A percentile compares a stretch with the other conserved stretches of the same genome.
These are phyloP conservation scores for Starmerella bombicola DNA, from an alignment of 805 yeast genomes.

Conservation along the genomic window DNA sequence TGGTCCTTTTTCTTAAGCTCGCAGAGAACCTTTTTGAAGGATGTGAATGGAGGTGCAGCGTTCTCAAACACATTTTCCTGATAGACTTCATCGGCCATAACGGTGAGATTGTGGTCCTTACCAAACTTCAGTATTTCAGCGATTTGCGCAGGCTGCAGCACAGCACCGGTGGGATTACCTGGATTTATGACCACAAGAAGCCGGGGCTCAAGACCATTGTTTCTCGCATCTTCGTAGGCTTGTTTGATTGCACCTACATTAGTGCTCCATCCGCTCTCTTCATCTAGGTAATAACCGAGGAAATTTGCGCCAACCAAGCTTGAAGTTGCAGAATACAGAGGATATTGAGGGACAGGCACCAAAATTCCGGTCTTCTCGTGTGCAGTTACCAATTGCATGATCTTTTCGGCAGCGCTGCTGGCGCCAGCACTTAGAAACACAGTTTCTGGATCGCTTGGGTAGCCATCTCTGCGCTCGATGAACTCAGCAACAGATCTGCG, in stretches of 20 bases:
- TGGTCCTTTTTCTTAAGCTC: constrained; percentile 43
- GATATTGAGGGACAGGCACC: constrained; percentile 97
- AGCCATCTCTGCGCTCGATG: constrained; percentile 69
- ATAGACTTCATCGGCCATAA: constrained; percentile 96
- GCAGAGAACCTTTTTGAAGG: constrained; percentile 69
- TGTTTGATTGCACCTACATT: constrained; percentile 51
- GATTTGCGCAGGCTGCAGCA: constrained; percentile 53
- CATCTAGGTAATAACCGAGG: constrained; percentile 77
- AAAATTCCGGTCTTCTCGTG: constrained; percentile 57
- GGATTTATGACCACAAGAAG: constrained; percentile 91
- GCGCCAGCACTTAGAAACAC: constrained; percentile 90
- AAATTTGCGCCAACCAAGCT: constrained; percentile 73
- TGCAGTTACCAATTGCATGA: constrained; percentile 56
- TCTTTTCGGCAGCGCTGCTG: constrained; percentile 76
- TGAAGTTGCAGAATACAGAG: constrained; percentile 89
- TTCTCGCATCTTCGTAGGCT: constrained; percentile 38
- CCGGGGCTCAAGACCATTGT: constrained; percentile 50
- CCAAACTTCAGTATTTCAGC: constrained; percentile 64
- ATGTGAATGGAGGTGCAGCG: constrained; percentile 43
- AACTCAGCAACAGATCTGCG: constrained; percentile 73
- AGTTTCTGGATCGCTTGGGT: constrained; percentile 49
- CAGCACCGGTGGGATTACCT: constrained; percentile 95
- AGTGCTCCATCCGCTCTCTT: constrained; percentile 71
- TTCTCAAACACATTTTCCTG: constrained; percentile 84
- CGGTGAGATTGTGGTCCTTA: constrained; percentile 69